Evolutionary conservation across 495 filamentous ascomycete species (phyloP), one percentile per base, ranked within the genome.

Genomic region (Friedmanniomyces simplex): DNA sequence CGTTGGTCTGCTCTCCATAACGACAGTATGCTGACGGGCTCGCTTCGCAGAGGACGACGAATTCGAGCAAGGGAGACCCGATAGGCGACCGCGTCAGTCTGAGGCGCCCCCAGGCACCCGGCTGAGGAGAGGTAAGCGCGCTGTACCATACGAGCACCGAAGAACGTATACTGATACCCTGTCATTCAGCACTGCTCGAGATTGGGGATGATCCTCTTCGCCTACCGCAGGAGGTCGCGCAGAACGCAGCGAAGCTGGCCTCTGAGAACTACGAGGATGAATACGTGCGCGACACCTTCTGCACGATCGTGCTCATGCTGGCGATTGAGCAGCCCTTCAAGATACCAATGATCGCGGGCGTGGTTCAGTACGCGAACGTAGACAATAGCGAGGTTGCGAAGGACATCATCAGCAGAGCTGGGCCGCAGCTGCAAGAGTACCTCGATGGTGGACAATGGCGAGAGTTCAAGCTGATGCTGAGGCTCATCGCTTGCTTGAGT

Each of bases 281-380:
- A 59, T 82, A 86, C 46, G 69, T 94, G 22, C 77, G 79, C 50
- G 75, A 74, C 42, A 80, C 79, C 46, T 91, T 91, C 63, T 71
- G 86, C 52, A 81, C 85, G 54, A 75, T 91, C 28, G 71, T 83
- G 21, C 70, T 91, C 48, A 86, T 89, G 67, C 76, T 97, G 83
- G 65, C 71, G 65, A 67, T 90, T 21, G 93, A 99, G 72, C 93
- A 99, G 71, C 91, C 94, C 0, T 84, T 99, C 71, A 96, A 96
- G 73, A 91, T 89, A 52, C 94, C 93, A 1, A 96, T 96, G 68
- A 77, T 93, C 52, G 90, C 89, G 26, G 86, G 85, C 24, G 82
- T 90, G 2, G 76, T 90, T 26, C 75, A 96, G 49, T 79, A 87
- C 45, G 75, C 81, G 56, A 93, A 96, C 72, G 76, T 77, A 34